phyloP scores from a whole-genome alignment of 2,329 filamentous ascomycete genomes.

The Beauveria bassiana region DNA sequence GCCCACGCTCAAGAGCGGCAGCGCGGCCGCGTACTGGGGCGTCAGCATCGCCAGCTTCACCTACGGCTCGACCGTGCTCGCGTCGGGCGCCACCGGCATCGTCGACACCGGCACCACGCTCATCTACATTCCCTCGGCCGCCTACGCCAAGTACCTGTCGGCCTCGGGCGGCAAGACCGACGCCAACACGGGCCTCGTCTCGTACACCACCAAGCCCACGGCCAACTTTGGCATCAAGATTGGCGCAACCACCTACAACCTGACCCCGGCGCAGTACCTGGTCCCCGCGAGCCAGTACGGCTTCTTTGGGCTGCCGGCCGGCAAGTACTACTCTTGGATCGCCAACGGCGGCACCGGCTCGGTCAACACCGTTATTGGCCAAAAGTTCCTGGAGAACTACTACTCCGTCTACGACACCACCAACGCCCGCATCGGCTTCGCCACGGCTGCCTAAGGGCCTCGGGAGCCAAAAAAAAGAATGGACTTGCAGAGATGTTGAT shows the following conservation, averaged over 20 bases:
- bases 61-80: constrained; percentile 16
- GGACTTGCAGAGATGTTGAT: background rate
- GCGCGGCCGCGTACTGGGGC: constrained; percentile 17
- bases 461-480: background rate
- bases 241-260: constrained; percentile 20
- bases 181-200: constrained; percentile 18
- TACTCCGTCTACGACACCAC: constrained; percentile 22
- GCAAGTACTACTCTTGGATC: constrained; percentile 24
- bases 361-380: constrained; percentile 22
- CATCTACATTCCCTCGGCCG: constrained; percentile 20
- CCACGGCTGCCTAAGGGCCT: constrained; percentile 13
- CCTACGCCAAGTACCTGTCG: constrained; percentile 21
- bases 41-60: constrained; percentile 19
- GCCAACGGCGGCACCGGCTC: constrained; percentile 19
- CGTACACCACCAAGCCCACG: constrained; percentile 20
- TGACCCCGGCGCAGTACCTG: constrained; percentile 21
- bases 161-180: constrained; percentile 20
- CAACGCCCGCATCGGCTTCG: constrained; percentile 17
- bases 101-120: constrained; percentile 22
- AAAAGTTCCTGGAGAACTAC: constrained; percentile 24
- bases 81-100: constrained; percentile 15
- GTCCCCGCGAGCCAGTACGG: constrained; percentile 20
- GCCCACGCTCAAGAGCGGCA: constrained; percentile 12
- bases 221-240: constrained; percentile 22
- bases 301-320: constrained; percentile 15